phyloP scores from a whole-genome alignment of 441 rosid species.

The Erodium texanum region DNA sequence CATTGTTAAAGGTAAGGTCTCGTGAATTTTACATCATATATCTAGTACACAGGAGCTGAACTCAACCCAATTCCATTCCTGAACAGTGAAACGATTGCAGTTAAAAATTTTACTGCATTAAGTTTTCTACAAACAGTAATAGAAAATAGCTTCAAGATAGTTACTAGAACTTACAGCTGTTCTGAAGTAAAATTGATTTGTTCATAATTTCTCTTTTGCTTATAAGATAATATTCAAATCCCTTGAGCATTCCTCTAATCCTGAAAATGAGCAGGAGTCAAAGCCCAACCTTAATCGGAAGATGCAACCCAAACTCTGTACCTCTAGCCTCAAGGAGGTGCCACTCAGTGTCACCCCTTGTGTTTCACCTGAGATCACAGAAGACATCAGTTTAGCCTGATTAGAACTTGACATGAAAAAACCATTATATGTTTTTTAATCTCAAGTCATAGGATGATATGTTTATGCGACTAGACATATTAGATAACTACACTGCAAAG shows the following conservation, averaged over 20 bases:
- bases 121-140: background rate
- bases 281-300: background rate
- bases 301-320: background rate
- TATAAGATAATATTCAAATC: background rate
- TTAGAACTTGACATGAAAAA: background rate
- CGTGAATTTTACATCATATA: background rate
- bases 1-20: constrained; percentile 50
- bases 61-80: background rate
- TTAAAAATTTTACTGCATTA: background rate
- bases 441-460: background rate
- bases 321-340: no score
- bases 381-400: background rate
- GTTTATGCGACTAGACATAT: background rate
- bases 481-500: background rate
- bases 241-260: background rate
- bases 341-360: background rate
- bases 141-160: background rate
- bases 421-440: background rate
- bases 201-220: background rate
- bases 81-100: background rate
- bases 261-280: constrained; percentile 1
- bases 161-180: background rate
- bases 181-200: background rate
- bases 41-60: background rate
- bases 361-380: background rate